Percentiles rank a stretch among this genome's conserved stretches.
Conservation (phyloP, 2,329 filamentous ascomycete genomes). For the Coleophoma crateriformis region DNA sequence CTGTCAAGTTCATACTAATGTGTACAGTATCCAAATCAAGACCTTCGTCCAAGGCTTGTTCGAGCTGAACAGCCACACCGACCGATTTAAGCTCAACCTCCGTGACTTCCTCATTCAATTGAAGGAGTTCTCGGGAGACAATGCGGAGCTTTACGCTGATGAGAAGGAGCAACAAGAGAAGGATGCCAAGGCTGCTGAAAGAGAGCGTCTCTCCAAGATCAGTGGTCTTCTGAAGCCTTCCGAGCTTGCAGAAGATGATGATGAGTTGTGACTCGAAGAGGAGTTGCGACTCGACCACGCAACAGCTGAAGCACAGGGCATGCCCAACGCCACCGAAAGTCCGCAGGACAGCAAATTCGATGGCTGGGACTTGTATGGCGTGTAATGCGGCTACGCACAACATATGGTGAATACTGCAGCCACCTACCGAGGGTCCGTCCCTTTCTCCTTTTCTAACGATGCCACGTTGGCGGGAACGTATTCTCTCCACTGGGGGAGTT, state of each 20-base stretch:
- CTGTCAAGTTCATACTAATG: too few relatives aligned
- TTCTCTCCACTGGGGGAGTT: constrained; percentile 15
- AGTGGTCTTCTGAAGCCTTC: constrained; percentile 94
- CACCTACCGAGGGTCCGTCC: constrained; percentile 16
- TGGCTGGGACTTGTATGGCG: constrained; percentile 62
- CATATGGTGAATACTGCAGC: constrained; percentile 2
- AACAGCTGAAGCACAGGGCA: constrained; percentile 9
- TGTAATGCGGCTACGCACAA: constrained; percentile 31
- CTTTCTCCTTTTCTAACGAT: constrained; percentile 14
- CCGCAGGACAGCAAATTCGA: constrained; percentile 30
- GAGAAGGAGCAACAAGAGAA: constrained; percentile 90
- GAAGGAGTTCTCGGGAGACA: constrained; percentile 95
- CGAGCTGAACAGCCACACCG: constrained; percentile 78
- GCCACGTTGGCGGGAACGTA: constrained; percentile 11
- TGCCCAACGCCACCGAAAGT: constrained; percentile 6
- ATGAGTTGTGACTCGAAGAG: constrained; percentile 78
- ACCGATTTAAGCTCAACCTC: constrained; percentile 91
- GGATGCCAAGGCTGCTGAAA: constrained; percentile 80
- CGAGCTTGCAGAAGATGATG: constrained; percentile 84
- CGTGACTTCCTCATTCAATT: constrained; percentile 96
- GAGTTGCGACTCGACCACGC: constrained; percentile 57
- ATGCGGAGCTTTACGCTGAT: constrained; percentile 86
- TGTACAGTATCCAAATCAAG: constrained; percentile 71
- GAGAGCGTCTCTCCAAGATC: constrained; percentile 89
- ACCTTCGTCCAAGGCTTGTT: constrained; percentile 89